Evolutionary conservation across 106 monocot genomes (phyloP).

Genomic region (Dendrobium nobile): DNA sequence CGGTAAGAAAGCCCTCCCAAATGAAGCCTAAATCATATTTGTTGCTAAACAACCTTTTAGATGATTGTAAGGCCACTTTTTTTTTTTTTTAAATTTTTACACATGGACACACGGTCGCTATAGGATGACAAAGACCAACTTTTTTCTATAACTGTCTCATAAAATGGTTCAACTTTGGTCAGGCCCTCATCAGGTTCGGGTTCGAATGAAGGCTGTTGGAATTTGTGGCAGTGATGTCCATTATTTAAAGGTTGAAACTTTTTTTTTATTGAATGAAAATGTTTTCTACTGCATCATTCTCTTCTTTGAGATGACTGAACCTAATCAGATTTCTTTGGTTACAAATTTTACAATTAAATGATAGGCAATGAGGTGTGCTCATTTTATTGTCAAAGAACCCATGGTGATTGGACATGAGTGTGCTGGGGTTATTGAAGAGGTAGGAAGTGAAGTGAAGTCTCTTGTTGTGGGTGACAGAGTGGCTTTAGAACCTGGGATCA

Average conservation of each 20-base stretch:
- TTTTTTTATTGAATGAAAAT: background rate
- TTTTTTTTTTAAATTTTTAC: background rate
- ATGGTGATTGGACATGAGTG: conserved; percentile 99
- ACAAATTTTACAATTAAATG: background rate
- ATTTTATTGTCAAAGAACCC: conserved; percentile 90
- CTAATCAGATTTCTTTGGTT: background rate
- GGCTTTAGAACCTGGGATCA: conserved; percentile 90
- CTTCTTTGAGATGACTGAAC: background rate
- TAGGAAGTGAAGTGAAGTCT: conserved; percentile 73
- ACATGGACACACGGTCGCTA: background rate
- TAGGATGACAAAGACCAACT: background rate
- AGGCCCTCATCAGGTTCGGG: conserved; percentile 78
- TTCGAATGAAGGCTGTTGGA: conserved; percentile 96
- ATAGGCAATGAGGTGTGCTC: conserved; percentile 72
- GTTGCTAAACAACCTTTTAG: no score
- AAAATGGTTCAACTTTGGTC: background rate
- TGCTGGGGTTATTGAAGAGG: conserved; percentile 88
- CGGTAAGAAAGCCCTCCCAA: no score
- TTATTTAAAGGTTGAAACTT: conserved; percentile 69
- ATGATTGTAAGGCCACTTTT: no score
- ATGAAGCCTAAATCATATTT: no score
- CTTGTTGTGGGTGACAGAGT: conserved; percentile 70
- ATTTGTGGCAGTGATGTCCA: conserved; percentile 99
- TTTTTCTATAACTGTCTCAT: background rate
- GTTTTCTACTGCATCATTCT: background rate